Percentiles rank a stretch among this genome's conserved stretches.
Evolutionary conservation across 2,329 filamentous ascomycete genomes (phyloP).

Genomic region (Fusarium pininemorale): DNA sequence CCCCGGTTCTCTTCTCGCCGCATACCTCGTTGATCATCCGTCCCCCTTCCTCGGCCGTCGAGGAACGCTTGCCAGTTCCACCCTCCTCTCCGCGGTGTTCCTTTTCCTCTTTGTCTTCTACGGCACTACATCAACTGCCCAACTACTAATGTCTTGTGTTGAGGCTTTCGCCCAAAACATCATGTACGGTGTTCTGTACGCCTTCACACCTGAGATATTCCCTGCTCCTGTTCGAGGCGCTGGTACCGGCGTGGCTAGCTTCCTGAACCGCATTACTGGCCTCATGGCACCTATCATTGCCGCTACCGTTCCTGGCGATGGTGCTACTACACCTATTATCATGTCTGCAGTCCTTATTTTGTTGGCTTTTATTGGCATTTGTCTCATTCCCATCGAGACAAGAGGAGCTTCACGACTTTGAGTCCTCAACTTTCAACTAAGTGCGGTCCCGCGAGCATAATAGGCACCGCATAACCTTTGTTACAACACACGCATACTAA

Average conservation of each 20-base stretch:
- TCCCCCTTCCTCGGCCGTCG: conserved; percentile 73
- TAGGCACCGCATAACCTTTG: neutral
- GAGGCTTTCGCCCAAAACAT: conserved; percentile 79
- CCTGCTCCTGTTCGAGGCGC: conserved; percentile 76
- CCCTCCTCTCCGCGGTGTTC: conserved; percentile 73
- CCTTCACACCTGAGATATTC: conserved; percentile 81
- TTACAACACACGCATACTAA: conserved; percentile 28
- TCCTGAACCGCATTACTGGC: conserved; percentile 74
- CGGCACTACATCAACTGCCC: conserved; percentile 63
- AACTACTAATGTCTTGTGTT: conserved; percentile 73
- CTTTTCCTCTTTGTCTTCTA: conserved; percentile 73
- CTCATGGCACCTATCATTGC: conserved; percentile 76
- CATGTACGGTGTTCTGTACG: conserved; percentile 81
- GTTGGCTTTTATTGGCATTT: conserved; percentile 67
- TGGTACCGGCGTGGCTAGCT: conserved; percentile 76
- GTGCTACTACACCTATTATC: conserved; percentile 66
- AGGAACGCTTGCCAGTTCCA: conserved; percentile 75
- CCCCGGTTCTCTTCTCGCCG: conserved; percentile 79
- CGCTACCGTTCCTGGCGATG: conserved; percentile 66
- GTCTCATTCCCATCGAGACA: conserved; percentile 70
- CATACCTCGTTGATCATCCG: conserved; percentile 73
- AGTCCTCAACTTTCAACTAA: neutral
- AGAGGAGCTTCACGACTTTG: conserved; percentile 66
- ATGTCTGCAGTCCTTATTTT: conserved; percentile 66
- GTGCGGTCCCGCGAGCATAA: neutral